These are phyloP conservation scores for Onygenales sp. DNA, from an alignment of 2,329 filamentous ascomycete genomes.

Conservation along the genomic window DNA sequence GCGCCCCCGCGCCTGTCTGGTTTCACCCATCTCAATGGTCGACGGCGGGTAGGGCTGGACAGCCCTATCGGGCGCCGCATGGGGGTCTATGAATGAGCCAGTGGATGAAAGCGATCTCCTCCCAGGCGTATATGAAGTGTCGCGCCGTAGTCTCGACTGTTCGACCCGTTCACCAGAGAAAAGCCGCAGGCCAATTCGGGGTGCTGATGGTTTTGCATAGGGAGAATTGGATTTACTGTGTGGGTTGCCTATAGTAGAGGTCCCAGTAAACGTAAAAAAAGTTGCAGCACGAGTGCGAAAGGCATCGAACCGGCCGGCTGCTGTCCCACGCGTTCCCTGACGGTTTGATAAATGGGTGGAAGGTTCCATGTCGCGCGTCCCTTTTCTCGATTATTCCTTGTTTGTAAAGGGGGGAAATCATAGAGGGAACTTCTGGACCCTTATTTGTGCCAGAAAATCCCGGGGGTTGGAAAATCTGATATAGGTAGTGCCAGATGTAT, in stretches of 20 bases:
- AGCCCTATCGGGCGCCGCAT: constrained; percentile 6
- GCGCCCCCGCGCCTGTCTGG: background rate
- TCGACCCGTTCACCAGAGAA: background rate
- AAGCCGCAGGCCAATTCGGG: constrained; percentile 2
- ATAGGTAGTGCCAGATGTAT: background rate
- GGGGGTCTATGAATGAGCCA: constrained; percentile 16
- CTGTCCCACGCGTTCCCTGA: background rate
- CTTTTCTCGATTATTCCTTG: background rate
- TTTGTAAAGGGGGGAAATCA: too few species aligned
- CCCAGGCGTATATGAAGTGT: background rate
- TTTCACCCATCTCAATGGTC: background rate
- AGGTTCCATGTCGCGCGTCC: background rate
- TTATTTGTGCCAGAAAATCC: too few species aligned
- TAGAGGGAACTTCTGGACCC: too few species aligned
- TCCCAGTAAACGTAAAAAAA: constrained; percentile 5
- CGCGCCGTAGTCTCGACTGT: background rate
- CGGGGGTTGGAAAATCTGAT: too few species aligned
- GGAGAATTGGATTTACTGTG: background rate
- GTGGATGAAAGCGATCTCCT: constrained; percentile 16
- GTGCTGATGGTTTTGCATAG: background rate
- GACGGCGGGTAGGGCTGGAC: constrained; percentile 7
- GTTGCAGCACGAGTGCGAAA: constrained; percentile 2
- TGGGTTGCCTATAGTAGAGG: background rate
- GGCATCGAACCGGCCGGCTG: background rate
- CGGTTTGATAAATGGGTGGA: background rate